Percentiles rank a stretch among this genome's conserved stretches.
These are phyloP conservation scores for Colletotrichum theobromicola DNA, from an alignment of 2,329 filamentous ascomycete genomes.

Conservation along the genomic window DNA sequence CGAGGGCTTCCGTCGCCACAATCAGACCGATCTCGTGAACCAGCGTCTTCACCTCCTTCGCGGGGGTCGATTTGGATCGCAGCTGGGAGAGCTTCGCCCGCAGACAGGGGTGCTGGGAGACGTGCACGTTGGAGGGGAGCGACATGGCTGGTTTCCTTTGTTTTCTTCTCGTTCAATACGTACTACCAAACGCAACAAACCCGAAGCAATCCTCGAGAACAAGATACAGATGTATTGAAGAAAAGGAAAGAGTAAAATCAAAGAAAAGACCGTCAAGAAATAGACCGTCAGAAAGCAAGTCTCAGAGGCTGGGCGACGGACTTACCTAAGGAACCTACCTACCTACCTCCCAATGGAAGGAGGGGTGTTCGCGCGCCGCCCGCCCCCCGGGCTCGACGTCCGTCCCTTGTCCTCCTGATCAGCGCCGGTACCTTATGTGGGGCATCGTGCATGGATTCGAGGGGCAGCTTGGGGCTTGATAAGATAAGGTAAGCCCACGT, in stretches of 20 bases:
- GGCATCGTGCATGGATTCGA: constrained; percentile 11
- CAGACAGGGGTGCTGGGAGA: constrained; percentile 87
- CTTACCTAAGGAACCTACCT: background rate
- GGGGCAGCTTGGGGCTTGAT: constrained; percentile 7
- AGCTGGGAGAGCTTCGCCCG: constrained; percentile 89
- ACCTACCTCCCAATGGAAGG: background rate
- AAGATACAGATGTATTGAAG: background rate
- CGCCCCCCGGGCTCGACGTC: constrained; percentile 1
- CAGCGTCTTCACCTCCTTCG: constrained; percentile 79
- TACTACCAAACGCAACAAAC: background rate
- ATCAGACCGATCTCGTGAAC: constrained; percentile 88
- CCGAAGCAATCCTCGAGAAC: background rate
- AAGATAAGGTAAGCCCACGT: constrained; percentile 10
- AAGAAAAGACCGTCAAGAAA: background rate
- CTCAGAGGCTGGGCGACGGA: background rate
- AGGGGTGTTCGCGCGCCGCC: background rate
- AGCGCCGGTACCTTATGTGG: constrained; percentile 16
- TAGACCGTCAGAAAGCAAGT: background rate
- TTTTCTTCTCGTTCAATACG: background rate
- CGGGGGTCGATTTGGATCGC: constrained; percentile 71
- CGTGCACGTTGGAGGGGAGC: constrained; percentile 69
- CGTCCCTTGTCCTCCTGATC: constrained; percentile 21
- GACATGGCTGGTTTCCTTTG: constrained; percentile 36
- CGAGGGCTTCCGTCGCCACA: constrained; percentile 81
- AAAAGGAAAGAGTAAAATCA: constrained; percentile 4